Conservation (phyloP, 2,329 filamentous ascomycete species). For the Cladophialophora yegresii region DNA sequence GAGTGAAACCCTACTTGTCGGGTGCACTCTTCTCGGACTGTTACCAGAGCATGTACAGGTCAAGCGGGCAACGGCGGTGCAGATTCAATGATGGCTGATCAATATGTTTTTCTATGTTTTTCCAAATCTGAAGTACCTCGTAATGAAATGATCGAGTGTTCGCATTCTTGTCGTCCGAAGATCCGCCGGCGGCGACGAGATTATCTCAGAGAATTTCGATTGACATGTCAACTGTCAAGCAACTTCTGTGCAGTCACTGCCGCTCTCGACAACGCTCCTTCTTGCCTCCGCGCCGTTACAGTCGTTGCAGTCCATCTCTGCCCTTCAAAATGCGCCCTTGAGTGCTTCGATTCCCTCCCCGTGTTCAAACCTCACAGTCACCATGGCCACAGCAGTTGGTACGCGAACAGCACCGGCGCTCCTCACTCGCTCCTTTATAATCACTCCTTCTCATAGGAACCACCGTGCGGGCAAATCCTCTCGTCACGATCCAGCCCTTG, state of each 20-base stretch:
- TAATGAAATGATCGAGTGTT: background rate
- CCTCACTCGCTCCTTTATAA: conserved; percentile 30
- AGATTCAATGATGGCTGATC: background rate
- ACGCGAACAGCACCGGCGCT: conserved; percentile 25
- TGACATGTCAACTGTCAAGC: background rate
- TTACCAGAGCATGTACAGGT: background rate
- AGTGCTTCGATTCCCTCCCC: background rate
- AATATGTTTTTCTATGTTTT: background rate
- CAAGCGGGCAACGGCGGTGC: background rate
- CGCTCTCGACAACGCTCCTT: background rate
- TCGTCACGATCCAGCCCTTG: conserved; percentile 32
- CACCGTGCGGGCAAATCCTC: conserved; percentile 34
- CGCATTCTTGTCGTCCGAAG: background rate
- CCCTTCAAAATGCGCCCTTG: background rate
- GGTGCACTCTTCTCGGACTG: background rate
- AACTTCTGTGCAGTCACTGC: background rate
- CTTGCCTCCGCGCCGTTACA: background rate
- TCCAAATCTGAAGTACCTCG: too few species aligned
- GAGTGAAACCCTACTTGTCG: background rate
- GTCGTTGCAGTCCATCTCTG: background rate
- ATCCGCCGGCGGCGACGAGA: background rate
- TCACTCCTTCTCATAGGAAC: conserved; percentile 29
- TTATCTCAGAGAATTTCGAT: background rate
- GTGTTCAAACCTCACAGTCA: background rate
- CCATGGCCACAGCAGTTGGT: conserved; percentile 26